Base-by-base conservation (phyloP, 352 stramenopile species). In the Pilasporangium apinafurcum region DNA sequence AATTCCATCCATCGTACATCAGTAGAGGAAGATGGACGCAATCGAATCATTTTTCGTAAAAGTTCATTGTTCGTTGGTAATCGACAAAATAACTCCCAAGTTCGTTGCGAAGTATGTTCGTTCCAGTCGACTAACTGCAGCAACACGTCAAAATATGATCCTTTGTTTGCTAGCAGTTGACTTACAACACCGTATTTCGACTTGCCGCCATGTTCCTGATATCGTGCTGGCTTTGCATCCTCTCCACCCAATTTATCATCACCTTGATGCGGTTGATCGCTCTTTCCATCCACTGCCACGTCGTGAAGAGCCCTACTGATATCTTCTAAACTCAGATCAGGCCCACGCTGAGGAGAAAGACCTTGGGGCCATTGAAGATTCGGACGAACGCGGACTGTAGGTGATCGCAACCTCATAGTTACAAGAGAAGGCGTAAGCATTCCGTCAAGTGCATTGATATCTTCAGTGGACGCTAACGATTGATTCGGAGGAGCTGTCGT, bases 71-170 rank as follows among this genome's bases (percentile, higher is more conserved):
- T 92, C 9, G 76, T 86, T 4, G 81, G 81, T 5, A 92, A 41
- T 5, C 66, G 59, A 20, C 72, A 88, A 7, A 92, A 50, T 18
- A 92, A 44, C 26, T 87, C 76, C 81, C 81, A 92, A 18, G 72
- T 72, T 8, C 81, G 65, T 37, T 81, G 65, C 0, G 69, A 78
- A 0, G 67, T 88, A 0, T 56, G 26, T 5, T 75, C 62, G 8
- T 63, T 37, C 62, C 55, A 79, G 10, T 80, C 68, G 0, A 87
- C 62, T 8, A 92, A 46, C 12, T 79, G 48, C n/a, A 89, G 60
- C 13, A 92, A 48, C 16, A 61, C 51, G 7, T 72, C 51, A 36
- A 92, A 86, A 20, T 87, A 64, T 4, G 45, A 17, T 7, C 36
- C 51, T 54, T 78, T 58, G 25, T 84, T 88, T 24, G 78, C 77